Percentiles rank a stretch among this genome's conserved stretches.
These are phyloP conservation scores for Tetrapisispora pingtungensis DNA, from an alignment of 805 yeast genomes.

Conservation along the genomic window DNA sequence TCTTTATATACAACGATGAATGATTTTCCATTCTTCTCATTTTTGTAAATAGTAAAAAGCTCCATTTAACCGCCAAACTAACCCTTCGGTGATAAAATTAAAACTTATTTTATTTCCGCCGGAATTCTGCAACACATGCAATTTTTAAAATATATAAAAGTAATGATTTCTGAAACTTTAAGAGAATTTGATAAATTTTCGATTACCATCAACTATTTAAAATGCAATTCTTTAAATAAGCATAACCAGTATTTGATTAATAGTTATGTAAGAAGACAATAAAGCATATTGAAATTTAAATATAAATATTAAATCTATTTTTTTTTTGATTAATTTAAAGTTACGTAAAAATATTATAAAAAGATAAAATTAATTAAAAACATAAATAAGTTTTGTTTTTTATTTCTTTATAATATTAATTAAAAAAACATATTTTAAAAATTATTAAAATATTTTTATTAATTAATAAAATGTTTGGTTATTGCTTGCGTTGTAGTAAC, in stretches of 20 bases:
- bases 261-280: too few species aligned
- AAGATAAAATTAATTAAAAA: conserved; percentile 3
- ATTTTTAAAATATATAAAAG: too few species aligned
- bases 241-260: too few species aligned
- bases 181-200: too few species aligned
- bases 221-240: too few species aligned
- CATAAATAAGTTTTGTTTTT: not conserved
- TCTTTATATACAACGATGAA: too few species aligned
- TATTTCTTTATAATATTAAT: not conserved
- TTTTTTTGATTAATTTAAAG: not conserved
- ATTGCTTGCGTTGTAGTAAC: not conserved
- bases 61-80: conserved; percentile 2
- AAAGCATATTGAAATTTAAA: too few species aligned
- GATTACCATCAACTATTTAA: too few species aligned
- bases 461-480: not conserved
- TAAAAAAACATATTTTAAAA: not conserved
- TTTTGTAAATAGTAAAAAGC: not conserved
- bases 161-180: too few species aligned
- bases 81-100: not conserved
- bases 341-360: conserved; percentile 3
- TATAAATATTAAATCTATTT: not conserved
- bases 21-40: too few species aligned
- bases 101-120: not conserved
- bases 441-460: not conserved
- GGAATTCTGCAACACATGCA: too few species aligned